Conservation (phyloP, 1,284 basidiomycete genomes). For the Anthracocystis panici-leucophaei region DNA sequence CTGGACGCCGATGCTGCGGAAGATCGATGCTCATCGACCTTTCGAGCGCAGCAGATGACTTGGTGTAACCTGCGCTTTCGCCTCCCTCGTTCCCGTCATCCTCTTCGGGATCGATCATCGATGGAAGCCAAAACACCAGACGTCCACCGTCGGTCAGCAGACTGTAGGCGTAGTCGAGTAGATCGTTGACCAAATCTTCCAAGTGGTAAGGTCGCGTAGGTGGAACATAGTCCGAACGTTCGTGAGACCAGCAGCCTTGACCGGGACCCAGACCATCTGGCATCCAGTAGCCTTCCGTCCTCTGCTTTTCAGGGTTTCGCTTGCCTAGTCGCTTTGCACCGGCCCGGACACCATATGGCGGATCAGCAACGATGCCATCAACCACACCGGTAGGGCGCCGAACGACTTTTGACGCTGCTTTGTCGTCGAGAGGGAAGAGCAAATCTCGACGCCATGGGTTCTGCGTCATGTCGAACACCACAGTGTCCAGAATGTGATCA, state of each 20-base stretch:
- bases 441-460: constrained; percentile 80
- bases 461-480: constrained; percentile 89
- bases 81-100: constrained; percentile 43
- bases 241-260: constrained; percentile 55
- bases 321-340: constrained; percentile 94
- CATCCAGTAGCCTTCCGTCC: constrained; percentile 65
- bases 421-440: constrained; percentile 17
- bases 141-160: constrained; percentile 86
- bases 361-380: constrained; percentile 80
- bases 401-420: neutral
- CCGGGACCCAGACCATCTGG: constrained; percentile 60
- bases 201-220: constrained; percentile 93
- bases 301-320: constrained; percentile 70
- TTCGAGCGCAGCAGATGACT: constrained; percentile 37
- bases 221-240: constrained; percentile 70
- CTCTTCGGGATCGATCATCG: constrained; percentile 57
- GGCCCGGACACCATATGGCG: constrained; percentile 88
- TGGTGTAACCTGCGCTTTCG: constrained; percentile 73
- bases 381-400: constrained; percentile 75
- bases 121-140: constrained; percentile 81
- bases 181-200: constrained; percentile 83
- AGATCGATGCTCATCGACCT: constrained; percentile 77
- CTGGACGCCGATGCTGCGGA: constrained; percentile 42
- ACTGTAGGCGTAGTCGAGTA: constrained; percentile 84
- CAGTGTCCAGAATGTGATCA: constrained; percentile 82